phyloP scores from a whole-genome alignment of 768 basidiomycete genomes.

The Mycena albidolilacea region DNA sequence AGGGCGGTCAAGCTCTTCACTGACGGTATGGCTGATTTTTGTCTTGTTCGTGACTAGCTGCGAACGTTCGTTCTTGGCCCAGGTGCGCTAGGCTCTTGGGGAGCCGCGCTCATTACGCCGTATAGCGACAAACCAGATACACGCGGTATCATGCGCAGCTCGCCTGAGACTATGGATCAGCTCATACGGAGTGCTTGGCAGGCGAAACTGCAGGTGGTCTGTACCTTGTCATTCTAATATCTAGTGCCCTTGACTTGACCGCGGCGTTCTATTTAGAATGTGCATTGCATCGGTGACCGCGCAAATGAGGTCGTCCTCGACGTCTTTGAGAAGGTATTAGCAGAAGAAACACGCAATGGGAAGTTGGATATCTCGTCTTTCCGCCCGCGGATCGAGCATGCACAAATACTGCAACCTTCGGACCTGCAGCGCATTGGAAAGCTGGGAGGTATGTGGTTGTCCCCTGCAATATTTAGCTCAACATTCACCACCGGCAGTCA shows the following conservation, averaged over 20 bases:
- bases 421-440: conserved; percentile 80
- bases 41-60: neutral
- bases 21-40: conserved; percentile 67
- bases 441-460: conserved; percentile 73
- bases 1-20: conserved; percentile 82
- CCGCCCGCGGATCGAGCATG: conserved; percentile 92
- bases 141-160: conserved; percentile 76
- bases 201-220: conserved; percentile 89
- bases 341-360: conserved; percentile 41
- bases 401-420: conserved; percentile 83
- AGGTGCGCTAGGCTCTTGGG: conserved; percentile 94
- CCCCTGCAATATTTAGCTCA: neutral
- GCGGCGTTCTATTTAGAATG: conserved; percentile 68
- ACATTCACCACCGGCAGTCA: conserved; percentile 65
- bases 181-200: conserved; percentile 76
- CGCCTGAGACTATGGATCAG: conserved; percentile 65
- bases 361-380: conserved; percentile 60
- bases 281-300: conserved; percentile 91
- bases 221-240: neutral
- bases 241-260: neutral
- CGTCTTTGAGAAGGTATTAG: conserved; percentile 80
- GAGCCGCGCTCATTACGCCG: conserved; percentile 89
- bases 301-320: conserved; percentile 89
- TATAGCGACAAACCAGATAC: conserved; percentile 86
- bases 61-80: conserved; percentile 1